Percentiles rank a stretch among this genome's conserved stretches.
Conservation (phyloP, 768 basidiomycete genomes). For the Suillus weaverae region DNA sequence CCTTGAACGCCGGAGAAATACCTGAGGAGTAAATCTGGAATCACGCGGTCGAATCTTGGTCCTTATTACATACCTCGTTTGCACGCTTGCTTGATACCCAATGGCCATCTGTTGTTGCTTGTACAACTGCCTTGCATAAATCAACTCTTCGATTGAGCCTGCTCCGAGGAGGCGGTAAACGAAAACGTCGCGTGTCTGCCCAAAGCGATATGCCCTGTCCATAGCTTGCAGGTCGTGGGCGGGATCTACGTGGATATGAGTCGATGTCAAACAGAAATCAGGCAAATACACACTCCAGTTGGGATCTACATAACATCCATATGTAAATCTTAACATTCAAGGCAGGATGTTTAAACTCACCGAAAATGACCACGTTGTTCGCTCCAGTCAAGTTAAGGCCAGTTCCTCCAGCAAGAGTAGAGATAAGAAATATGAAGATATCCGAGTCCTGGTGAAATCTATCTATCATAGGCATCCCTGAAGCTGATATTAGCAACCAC, state of each 20-base stretch:
- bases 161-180: slow-evolving; percentile 85
- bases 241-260: slow-evolving; percentile 59
- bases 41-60: not conserved
- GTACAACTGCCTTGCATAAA: slow-evolving; percentile 88
- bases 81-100: slow-evolving; percentile 79
- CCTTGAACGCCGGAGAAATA: slow-evolving; percentile 85
- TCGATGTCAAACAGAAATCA: not conserved
- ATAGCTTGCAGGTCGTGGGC: slow-evolving; percentile 93
- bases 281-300: slow-evolving; percentile 78
- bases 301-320: slow-evolving; percentile 54
- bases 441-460: slow-evolving; percentile 73
- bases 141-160: slow-evolving; percentile 84
- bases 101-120: slow-evolving; percentile 96
- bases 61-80: slow-evolving; percentile 56
- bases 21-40: slow-evolving; percentile 32
- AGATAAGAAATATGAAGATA: slow-evolving; percentile 83
- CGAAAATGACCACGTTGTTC: slow-evolving; percentile 93
- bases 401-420: slow-evolving; percentile 88
- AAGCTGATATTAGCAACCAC: slow-evolving; percentile 8
- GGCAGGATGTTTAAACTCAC: slow-evolving; percentile 37
- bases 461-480: slow-evolving; percentile 88
- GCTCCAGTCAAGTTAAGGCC: slow-evolving; percentile 90
- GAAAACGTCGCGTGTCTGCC: slow-evolving; percentile 81
- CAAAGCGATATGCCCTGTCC: slow-evolving; percentile 85
- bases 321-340: not conserved